Evolutionary conservation across 768 basidiomycete genomes (phyloP).

Genomic region (Steccherinum ochraceum): DNA sequence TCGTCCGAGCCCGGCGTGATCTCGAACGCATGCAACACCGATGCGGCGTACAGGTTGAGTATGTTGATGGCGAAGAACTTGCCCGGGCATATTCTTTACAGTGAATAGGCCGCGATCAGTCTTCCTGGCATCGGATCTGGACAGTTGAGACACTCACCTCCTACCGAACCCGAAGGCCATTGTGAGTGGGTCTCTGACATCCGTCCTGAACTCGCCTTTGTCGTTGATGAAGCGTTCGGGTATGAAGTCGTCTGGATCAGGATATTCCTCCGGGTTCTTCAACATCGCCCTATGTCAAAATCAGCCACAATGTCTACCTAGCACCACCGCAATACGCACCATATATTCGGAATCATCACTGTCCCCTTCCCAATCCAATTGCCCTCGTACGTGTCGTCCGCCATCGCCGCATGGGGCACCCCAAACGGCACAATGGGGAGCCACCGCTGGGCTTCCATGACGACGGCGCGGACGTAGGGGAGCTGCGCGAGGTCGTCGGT

Average conservation of each 20-base stretch:
- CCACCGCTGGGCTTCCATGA: conserved; percentile 5
- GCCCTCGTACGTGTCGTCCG: conserved; percentile 22
- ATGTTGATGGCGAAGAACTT: conserved; percentile 3
- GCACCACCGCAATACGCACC: conserved; percentile 2
- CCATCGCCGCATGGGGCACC: conserved; percentile 15
- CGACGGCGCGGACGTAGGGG: conserved; percentile 3
- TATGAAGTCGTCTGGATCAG: conserved; percentile 26
- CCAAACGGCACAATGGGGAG: conserved; percentile 6
- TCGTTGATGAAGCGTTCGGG: conserved; percentile 6
- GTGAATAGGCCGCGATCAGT: background rate
- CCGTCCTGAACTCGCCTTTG: background rate
- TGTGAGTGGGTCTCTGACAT: conserved; percentile 16
- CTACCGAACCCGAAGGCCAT: conserved; percentile 52
- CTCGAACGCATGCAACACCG: conserved; percentile 8
- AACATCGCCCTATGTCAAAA: conserved; percentile 14
- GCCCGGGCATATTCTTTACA: conserved; percentile 9
- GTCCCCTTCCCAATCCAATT: conserved; percentile 20
- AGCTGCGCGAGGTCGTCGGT: conserved; percentile 34
- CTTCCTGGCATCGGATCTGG: too few relatives aligned
- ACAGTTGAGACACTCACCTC: conserved; percentile 8
- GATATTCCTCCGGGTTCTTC: conserved; percentile 22
- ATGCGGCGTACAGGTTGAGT: conserved; percentile 8
- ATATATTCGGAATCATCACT: conserved; percentile 17
- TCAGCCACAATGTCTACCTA: background rate
- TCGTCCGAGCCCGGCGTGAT: conserved; percentile 1